Evolutionary conservation across 768 basidiomycete genomes (phyloP).

Genomic region (Xerocomus brunneocitrinus): DNA sequence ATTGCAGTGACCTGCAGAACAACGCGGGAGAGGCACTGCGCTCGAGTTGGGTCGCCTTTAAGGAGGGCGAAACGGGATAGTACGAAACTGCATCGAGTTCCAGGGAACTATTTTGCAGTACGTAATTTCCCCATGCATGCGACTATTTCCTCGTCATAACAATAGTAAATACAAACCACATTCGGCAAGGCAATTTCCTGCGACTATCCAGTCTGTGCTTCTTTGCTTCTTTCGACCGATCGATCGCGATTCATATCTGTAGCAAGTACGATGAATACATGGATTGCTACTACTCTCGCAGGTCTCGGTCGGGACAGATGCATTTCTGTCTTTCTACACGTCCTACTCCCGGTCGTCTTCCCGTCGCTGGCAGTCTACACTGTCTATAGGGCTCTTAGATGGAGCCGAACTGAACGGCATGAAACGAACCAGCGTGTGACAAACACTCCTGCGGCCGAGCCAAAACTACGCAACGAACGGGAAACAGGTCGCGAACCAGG

Average conservation of each 20-base stretch:
- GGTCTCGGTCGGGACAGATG: background rate
- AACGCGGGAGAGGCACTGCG: background rate
- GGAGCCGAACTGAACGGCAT: background rate
- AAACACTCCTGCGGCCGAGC: background rate
- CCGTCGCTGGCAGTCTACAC: constrained; percentile 16
- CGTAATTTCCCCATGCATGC: no score
- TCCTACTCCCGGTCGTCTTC: constrained; percentile 12
- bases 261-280: constrained; percentile 5
- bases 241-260: no score
- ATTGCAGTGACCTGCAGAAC: background rate
- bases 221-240: background rate
- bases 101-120: no score
- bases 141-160: no score
- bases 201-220: no score
- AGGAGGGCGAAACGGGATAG: no score
- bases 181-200: no score
- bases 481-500: constrained; percentile 21
- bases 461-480: constrained; percentile 11
- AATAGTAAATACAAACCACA: no score
- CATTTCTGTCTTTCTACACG: background rate
- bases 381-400: constrained; percentile 8
- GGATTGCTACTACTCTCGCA: constrained; percentile 2
- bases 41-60: no score
- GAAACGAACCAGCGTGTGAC: no score
- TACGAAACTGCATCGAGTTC: no score